Conservation (phyloP, 2,329 filamentous ascomycete species). For the Fusarium sp. region DNA sequence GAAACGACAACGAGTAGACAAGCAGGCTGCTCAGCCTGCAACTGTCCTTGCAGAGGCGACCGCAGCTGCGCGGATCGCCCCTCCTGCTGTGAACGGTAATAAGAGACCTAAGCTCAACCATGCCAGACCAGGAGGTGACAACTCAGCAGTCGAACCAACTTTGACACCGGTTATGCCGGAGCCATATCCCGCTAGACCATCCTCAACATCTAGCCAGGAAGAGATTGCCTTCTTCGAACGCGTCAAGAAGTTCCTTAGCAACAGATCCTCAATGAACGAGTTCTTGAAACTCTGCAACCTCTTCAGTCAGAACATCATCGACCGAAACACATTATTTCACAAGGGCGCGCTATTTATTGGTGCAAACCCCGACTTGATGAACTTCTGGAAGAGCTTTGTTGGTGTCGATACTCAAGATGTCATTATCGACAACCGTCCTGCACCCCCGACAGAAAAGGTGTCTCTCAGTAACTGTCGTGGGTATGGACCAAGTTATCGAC, state of each 20-base stretch:
- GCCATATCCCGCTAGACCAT: slow-evolving; percentile 81
- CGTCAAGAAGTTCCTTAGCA: slow-evolving; percentile 95
- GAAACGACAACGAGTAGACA: slow-evolving; percentile 79
- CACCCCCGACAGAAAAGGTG: slow-evolving; percentile 82
- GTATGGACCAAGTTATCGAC: slow-evolving; percentile 93
- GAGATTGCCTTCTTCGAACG: slow-evolving; percentile 95
- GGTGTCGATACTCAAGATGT: slow-evolving; percentile 82
- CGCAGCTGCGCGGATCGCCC: slow-evolving; percentile 52
- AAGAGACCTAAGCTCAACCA: slow-evolving; percentile 83
- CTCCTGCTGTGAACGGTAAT: slow-evolving; percentile 54
- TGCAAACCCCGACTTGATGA: slow-evolving; percentile 87
- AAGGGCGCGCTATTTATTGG: slow-evolving; percentile 89
- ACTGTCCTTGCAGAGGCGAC: slow-evolving; percentile 59
- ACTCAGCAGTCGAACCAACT: slow-evolving; percentile 81
- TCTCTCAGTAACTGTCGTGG: slow-evolving; percentile 95
- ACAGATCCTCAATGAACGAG: slow-evolving; percentile 92
- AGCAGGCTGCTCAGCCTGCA: slow-evolving; percentile 62
- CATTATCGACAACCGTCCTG: slow-evolving; percentile 81
- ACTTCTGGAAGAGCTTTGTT: slow-evolving; percentile 88
- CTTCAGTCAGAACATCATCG: slow-evolving; percentile 92
- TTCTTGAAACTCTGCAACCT: slow-evolving; percentile 98
- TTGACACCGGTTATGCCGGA: slow-evolving; percentile 89
- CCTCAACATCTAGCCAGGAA: slow-evolving; percentile 80
- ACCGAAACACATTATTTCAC: slow-evolving; percentile 83
- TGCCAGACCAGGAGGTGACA: slow-evolving; percentile 70